Conservation (phyloP, 805 yeast species). For the Sungouiozyma ichnusensis region DNA sequence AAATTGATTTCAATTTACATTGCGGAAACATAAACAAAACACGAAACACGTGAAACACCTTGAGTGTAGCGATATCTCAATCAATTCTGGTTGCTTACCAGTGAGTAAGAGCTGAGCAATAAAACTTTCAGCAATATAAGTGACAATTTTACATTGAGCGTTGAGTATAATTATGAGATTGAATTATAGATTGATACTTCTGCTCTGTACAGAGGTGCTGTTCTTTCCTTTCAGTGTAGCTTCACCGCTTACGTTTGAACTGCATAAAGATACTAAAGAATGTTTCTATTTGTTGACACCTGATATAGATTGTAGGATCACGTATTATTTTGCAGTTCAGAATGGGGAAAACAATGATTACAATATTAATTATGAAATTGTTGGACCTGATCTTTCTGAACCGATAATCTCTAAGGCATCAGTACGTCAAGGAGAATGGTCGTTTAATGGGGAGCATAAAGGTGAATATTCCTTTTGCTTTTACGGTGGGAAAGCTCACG, state of each 20-base stretch:
- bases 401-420: slow-evolving; percentile 41
- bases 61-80: not conserved
- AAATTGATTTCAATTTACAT: not conserved
- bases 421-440: slow-evolving; percentile 72
- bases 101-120: too few species aligned
- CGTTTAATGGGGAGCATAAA: slow-evolving; percentile 47
- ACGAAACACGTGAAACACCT: not conserved
- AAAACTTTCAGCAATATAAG: too few species aligned
- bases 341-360: slow-evolving; percentile 17
- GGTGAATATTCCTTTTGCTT: slow-evolving; percentile 91
- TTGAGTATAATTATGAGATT: too few species aligned
- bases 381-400: slow-evolving; percentile 19
- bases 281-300: slow-evolving; percentile 22
- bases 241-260: slow-evolving; percentile 24
- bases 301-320: slow-evolving; percentile 58
- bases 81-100: too few species aligned
- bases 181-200: too few species aligned
- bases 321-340: slow-evolving; percentile 26
- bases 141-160: too few species aligned
- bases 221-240: not conserved
- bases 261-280: slow-evolving; percentile 15
- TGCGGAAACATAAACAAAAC: not conserved
- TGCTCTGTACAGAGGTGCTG: not conserved
- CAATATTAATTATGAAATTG: slow-evolving; percentile 25
- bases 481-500: slow-evolving; percentile 70